Conservation (phyloP, 257 asterid species). For the Gentiana macrophylla region DNA sequence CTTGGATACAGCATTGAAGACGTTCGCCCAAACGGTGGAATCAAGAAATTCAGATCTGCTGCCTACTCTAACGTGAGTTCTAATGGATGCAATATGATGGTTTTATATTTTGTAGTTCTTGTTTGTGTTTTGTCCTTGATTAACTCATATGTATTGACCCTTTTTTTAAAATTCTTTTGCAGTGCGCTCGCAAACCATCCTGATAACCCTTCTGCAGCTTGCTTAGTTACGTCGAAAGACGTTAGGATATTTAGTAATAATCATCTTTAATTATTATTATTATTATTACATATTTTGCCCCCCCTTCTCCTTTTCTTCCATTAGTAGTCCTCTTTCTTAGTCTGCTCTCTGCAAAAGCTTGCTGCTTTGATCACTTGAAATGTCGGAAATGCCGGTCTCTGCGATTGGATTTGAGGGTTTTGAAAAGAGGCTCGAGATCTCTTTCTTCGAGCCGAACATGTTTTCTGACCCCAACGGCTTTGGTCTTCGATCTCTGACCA, state of each 20-base stretch:
- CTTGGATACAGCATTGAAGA: conserved; percentile 37
- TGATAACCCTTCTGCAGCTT: conserved; percentile 15
- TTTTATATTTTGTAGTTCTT: neutral
- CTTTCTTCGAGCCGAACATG: conserved; percentile 16
- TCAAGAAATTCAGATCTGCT: conserved; percentile 36
- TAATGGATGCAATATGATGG: neutral
- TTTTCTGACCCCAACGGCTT: conserved; percentile 19
- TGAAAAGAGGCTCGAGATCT: conserved; percentile 37
- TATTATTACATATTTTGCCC: too few relatives aligned
- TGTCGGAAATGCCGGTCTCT: conserved; percentile 17
- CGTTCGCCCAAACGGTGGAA: conserved; percentile 48
- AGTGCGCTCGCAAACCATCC: conserved; percentile 37
- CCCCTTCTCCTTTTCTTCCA: neutral
- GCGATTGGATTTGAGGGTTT: conserved; percentile 40
- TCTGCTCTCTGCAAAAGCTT: neutral
- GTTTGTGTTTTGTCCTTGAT: neutral
- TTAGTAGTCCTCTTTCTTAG: neutral
- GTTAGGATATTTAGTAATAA: too few relatives aligned
- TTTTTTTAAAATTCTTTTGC: conserved; percentile 3
- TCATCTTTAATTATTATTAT: too few relatives aligned
- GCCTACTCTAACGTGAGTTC: conserved; percentile 36
- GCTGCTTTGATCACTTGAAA: neutral
- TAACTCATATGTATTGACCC: neutral
- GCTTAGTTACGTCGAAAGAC: conserved; percentile 14
- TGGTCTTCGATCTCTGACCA: conserved; percentile 27